Percentiles rank a stretch among this genome's conserved stretches.
phyloP scores from a whole-genome alignment of 257 asterid species.

The Nicotiana attenuata region DNA sequence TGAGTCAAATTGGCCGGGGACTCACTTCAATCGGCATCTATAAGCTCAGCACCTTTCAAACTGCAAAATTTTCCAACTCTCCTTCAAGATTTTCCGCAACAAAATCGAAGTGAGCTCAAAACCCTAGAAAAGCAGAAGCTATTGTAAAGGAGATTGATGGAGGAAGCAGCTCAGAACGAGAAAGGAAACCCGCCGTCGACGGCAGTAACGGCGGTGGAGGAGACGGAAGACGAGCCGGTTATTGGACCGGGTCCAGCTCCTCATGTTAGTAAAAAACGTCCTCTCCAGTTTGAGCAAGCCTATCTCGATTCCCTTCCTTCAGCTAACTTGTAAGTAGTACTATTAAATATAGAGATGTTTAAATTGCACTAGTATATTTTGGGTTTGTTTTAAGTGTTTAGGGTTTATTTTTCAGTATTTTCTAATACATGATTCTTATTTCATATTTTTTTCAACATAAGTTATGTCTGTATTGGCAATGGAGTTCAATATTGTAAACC shows the following conservation, averaged over 20 bases:
- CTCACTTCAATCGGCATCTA: background rate
- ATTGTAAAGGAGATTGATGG: conserved; percentile 10
- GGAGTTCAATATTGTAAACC: background rate
- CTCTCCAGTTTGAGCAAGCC: conserved; percentile 87
- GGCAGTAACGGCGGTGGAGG: conserved; percentile 21
- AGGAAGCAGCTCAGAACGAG: conserved; percentile 36
- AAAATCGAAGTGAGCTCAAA: background rate
- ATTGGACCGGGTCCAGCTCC: conserved; percentile 91
- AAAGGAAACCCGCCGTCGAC: conserved; percentile 24
- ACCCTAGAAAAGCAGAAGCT: background rate
- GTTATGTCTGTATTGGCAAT: background rate
- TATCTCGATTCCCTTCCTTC: conserved; percentile 89
- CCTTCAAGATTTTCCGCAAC: background rate
- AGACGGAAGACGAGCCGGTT: conserved; percentile 38
- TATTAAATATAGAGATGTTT: background rate
- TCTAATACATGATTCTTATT: no score
- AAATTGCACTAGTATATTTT: background rate
- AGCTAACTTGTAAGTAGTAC: conserved; percentile 68
- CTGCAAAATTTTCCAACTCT: background rate
- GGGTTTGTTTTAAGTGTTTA: background rate
- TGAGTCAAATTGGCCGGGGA: background rate
- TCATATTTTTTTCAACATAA: background rate
- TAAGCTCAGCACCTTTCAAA: background rate
- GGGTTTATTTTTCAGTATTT: background rate
- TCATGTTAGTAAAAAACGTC: conserved; percentile 58